Evolutionary conservation across 345 rosid species (phyloP), one percentile per base, ranked within the genome.

Genomic region (Arabidopsis suecica): DNA sequence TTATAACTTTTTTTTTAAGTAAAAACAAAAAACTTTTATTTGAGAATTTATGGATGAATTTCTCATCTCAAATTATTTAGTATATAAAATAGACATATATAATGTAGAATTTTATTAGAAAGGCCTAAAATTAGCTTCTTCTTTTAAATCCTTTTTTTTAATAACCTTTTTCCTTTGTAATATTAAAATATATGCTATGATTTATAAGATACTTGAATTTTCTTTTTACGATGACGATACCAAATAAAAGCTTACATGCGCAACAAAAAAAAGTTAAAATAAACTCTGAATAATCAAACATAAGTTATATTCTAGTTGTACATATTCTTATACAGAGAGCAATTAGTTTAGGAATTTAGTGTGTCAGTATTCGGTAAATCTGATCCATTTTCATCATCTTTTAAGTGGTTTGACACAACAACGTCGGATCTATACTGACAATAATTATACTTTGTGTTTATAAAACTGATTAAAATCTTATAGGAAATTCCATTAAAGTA

Each of bases 321-420:
- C 30, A 36, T 16, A 18, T 59, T 36, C 45, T 59, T 58, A 28
- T 33, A 34, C 59, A 28, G 32, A 58, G 7, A 38, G 1, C 16
- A 22, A 3, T 3, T 6, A 23, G 49, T 5, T 8, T 14, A 42
- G 14, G 9, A 63, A 62, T 44, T 63, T 30, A 7, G 61, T 45
- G 38, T 62, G 51, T 63, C 53, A 63, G 68, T 42, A 0, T 63
- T 44, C 53, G 28, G 38, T 37, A 63, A 63, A 28, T 45, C 53
- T 63, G 54, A 44, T 63, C 53, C 54, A 44, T 28, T 28, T 28
- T 14, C 38, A 60, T 22, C 18, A 59, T 9, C 42, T 32, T 56
- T 56, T 13, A 55, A 55, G 60, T 55, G 20, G 40, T 5, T 56
- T n/a, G 22, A 56, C 22, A 7, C 40, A 32, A 1, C 22, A 58